Base-by-base conservation (phyloP, 1,284 basidiomycete species). In the Trichosporon coremiiforme region DNA sequence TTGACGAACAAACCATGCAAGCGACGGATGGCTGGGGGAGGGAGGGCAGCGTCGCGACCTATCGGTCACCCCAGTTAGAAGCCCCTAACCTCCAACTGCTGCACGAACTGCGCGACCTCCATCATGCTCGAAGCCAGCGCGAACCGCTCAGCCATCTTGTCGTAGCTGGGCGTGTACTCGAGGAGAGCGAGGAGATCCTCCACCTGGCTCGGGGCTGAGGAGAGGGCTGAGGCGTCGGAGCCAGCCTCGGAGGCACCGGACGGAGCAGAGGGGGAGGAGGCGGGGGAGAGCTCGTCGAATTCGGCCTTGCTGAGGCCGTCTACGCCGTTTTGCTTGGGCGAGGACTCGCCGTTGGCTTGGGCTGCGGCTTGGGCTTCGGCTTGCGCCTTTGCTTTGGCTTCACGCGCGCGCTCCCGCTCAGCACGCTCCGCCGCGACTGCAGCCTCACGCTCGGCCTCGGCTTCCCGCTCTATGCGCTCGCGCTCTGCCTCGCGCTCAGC, bases 401-500 rank as follows among this genome's bases (percentile, higher is more conserved):
- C 25, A 25, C 25, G 25, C 25, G 25, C 25, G 25, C 15, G 15
- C 29, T 60, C 55, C 10, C 82, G 10, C 72, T 85, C 17, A 77
- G 82, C 68, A 66, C 74, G 5, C 72, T 84, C 17, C 75, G 84
- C 33, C 71, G 36, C 36, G 13, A 10, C 36, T 10, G 36, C 36
- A 13, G 10, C 10, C 13, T 38, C 36, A 12, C 36, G 36, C 13
- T 38, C 36, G 15, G 41, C 41, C n/a, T 33, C 29, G 17, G 33
- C 17, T 12, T 17, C 57, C 6, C 20, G 20, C 50, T 62, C 57
- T 29, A 12, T 20, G n/a, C 15, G 15, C 29, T 60, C 55, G 25
- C 82, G 10, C 72, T 85, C 17, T 77, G 82, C 68, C 66, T 80
- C 22, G 71, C 84, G 9, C 75, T 85, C 15, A 77, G 74, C 4